phyloP scores from a whole-genome alignment of 768 basidiomycete genomes.

The Lactarius akahatsu region DNA sequence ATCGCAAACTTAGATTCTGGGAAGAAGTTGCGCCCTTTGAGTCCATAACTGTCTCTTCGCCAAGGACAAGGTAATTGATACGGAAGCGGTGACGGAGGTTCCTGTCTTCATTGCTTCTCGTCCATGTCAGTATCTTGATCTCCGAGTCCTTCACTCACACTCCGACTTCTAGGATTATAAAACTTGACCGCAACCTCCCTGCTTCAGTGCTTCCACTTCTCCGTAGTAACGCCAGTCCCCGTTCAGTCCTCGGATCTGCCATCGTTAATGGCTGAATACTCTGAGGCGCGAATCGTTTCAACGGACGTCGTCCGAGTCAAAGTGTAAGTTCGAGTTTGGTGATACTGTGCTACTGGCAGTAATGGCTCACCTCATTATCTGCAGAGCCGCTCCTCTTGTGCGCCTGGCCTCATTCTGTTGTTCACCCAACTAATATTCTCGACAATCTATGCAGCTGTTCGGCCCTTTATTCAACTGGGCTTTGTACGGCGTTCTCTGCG shows the following conservation, averaged over 20 bases:
- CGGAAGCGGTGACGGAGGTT: too few relatives aligned
- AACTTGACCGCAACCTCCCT: too few relatives aligned
- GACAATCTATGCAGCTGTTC: background rate
- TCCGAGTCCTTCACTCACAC: too few relatives aligned
- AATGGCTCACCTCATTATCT: background rate
- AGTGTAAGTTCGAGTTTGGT: background rate
- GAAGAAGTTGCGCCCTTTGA: background rate
- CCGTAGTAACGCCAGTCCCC: background rate
- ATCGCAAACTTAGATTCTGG: background rate
- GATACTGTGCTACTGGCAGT: background rate
- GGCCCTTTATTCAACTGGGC: background rate
- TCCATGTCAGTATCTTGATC: too few relatives aligned
- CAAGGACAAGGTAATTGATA: too few relatives aligned
- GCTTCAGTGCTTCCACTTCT: too few relatives aligned
- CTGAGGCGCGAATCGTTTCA: background rate
- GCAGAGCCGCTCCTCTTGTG: background rate
- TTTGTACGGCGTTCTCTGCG: constrained; percentile 3
- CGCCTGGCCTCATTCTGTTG: background rate
- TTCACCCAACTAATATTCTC: background rate
- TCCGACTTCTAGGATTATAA: too few relatives aligned
- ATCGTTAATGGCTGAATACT: too few relatives aligned
- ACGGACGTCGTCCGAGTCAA: background rate
- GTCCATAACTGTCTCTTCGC: background rate
- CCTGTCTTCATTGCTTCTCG: too few relatives aligned
- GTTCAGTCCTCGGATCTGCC: background rate